Evolutionary conservation across 169 alveolate genomes (phyloP).

Genomic region (Plasmodium malariae): DNA sequence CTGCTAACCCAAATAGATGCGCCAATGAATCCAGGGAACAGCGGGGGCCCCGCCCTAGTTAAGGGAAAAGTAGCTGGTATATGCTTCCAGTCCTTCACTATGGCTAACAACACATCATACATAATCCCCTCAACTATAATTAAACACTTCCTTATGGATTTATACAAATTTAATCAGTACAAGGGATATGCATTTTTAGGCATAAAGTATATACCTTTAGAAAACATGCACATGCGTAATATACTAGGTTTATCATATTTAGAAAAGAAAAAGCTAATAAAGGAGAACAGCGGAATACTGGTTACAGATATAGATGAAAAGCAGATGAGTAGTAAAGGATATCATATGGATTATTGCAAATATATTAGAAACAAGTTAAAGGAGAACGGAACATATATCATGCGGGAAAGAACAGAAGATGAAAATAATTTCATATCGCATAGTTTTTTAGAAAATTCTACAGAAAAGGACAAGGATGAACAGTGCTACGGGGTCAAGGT

Average conservation of each 20-base stretch:
- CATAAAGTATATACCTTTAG: slow-evolving; percentile 84
- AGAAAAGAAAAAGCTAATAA: slow-evolving; percentile 72
- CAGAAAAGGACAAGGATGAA: too few relatives aligned
- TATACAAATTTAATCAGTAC: slow-evolving; percentile 74
- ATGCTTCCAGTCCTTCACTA: slow-evolving; percentile 89
- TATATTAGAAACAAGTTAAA: slow-evolving; percentile 34
- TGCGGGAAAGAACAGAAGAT: too few relatives aligned
- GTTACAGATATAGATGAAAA: slow-evolving; percentile 46
- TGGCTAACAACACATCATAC: slow-evolving; percentile 89
- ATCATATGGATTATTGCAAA: slow-evolving; percentile 77
- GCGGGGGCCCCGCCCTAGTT: slow-evolving; percentile 91
- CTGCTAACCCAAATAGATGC: slow-evolving; percentile 92
- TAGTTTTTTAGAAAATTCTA: too few relatives aligned
- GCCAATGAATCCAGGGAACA: slow-evolving; percentile 92
- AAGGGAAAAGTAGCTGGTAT: slow-evolving; percentile 90
- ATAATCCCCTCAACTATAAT: slow-evolving; percentile 87
- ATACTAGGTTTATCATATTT: slow-evolving; percentile 79
- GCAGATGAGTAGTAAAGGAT: slow-evolving; percentile 24
- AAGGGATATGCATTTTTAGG: slow-evolving; percentile 89
- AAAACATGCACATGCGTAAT: slow-evolving; percentile 80
- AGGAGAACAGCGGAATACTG: slow-evolving; percentile 44
- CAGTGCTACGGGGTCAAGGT: slow-evolving; percentile 37
- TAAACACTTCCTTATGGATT: slow-evolving; percentile 82
- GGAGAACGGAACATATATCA: slow-evolving; percentile 54
- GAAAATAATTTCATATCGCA: too few relatives aligned